Percentiles rank a stretch among this genome's conserved stretches.
These are phyloP conservation scores for Solanum hybrid DNA, from an alignment of 305 asterid species.

Conservation along the genomic window DNA sequence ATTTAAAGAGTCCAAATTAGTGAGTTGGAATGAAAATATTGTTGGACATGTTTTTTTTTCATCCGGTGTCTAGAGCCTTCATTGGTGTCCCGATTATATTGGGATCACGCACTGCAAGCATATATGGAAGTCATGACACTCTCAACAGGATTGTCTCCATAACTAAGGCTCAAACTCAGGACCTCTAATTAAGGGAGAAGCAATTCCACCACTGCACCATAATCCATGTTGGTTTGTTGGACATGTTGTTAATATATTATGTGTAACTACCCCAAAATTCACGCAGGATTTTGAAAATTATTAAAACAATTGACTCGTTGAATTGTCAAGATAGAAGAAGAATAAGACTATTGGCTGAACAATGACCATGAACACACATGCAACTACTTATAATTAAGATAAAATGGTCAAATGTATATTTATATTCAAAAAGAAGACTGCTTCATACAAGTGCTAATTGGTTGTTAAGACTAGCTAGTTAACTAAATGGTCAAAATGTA, in stretches of 20 bases:
- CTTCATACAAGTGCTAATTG: not conserved
- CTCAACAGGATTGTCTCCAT: not conserved
- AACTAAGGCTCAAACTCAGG: not conserved
- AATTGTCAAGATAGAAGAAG: not conserved
- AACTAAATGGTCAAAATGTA: not conserved
- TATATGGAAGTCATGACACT: not conserved
- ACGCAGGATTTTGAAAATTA: not conserved
- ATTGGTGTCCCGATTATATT: not conserved
- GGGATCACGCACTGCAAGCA: not conserved
- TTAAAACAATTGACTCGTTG: not conserved
- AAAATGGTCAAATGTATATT: not conserved
- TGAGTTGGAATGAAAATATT: not conserved
- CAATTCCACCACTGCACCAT: accelerated
- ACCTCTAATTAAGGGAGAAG: no score
- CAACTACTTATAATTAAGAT: not conserved
- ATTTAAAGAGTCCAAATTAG: not conserved
- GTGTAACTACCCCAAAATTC: not conserved
- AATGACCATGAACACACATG: not conserved
- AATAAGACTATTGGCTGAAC: not conserved
- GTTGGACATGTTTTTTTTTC: no score
- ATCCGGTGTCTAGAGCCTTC: not conserved
- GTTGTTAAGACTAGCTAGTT: not conserved
- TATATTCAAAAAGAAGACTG: not conserved
- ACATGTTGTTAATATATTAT: not conserved
- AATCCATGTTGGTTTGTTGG: not conserved